Base-by-base conservation (phyloP, 805 yeast species). In the Wickerhamomyces alni region DNA sequence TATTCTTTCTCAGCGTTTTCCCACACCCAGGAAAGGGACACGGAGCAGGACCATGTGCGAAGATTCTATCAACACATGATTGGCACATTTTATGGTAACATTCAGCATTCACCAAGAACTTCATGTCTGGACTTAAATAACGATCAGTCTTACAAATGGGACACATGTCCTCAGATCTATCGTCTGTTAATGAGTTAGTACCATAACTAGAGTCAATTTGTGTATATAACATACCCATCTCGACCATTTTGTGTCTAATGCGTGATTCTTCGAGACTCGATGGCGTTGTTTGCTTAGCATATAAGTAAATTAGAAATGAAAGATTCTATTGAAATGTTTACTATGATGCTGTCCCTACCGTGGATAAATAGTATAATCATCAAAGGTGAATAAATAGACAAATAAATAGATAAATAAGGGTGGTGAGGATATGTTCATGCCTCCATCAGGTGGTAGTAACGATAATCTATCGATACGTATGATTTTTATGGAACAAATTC, bases 61-160 rank as follows among this genome's bases (percentile, higher is more conserved):
- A 93, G 39, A 93, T 89, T 48, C 99, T 74, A 61, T 93, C 98
- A 32, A 91, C 98, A 65, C 99, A 93, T 2, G 95, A 80, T 51
- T 84, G 97, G 65, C 99, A 93, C 61, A 93, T 91, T 69, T 87
- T 91, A 59, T 93, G 99, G 58, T 93, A 93, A 64, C 99, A 93
- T 61, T 93, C 99, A 0, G 98, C 95, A 54, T 93, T 93, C 47
- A 93, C 88, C 40, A 91, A 75, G 57, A 93, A 91, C 48, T 74
- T 79, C 82, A 93, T 84, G 51, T 89, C 87, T 19, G 98, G 98
- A 33, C 95, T 87, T 45, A 93, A 70, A 61, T 93, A 93, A 59
- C 89, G 69, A 63, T 91, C 96, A 35, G 97, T 87, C 64, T 91
- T 87, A 71, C 99, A 93, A 54, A 93, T 87, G 24, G 98, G 98